Percentiles rank a stretch among this genome's conserved stretches.
phyloP scores from a whole-genome alignment of 768 basidiomycete genomes.

The Fistulinella prunicolor region DNA sequence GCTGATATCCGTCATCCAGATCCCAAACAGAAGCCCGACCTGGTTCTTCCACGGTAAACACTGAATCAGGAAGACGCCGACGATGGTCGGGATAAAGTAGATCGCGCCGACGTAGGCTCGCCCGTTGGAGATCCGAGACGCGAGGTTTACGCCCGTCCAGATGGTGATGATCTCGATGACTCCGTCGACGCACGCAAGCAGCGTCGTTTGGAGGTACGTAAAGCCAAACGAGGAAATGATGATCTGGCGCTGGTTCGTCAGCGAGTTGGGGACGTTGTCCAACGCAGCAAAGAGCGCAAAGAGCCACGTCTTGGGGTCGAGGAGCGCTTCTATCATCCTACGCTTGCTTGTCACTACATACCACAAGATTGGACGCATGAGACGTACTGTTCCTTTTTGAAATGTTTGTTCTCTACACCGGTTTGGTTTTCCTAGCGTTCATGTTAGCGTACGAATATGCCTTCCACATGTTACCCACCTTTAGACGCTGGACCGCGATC shows the following conservation, averaged over 20 bases:
- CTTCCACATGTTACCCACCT: constrained; percentile 34
- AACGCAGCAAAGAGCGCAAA: constrained; percentile 67
- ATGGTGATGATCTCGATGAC: constrained; percentile 67
- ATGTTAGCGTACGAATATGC: not conserved
- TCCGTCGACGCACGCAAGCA: constrained; percentile 66
- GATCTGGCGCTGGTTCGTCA: constrained; percentile 62
- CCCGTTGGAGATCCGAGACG: constrained; percentile 52
- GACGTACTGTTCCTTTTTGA: constrained; percentile 75
- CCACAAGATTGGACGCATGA: not conserved
- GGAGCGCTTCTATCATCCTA: constrained; percentile 66
- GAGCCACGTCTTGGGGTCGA: constrained; percentile 73
- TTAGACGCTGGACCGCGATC: constrained; percentile 62
- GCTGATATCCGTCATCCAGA: constrained; percentile 39
- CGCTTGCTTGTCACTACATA: not conserved
- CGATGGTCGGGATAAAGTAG: constrained; percentile 62
- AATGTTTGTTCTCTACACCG: constrained; percentile 78
- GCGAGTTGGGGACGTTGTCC: constrained; percentile 62
- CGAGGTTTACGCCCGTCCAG: constrained; percentile 58
- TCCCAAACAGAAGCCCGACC: constrained; percentile 58
- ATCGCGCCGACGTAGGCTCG: constrained; percentile 61
- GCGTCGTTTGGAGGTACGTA: constrained; percentile 59
- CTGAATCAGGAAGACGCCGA: constrained; percentile 62
- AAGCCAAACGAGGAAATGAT: constrained; percentile 70
- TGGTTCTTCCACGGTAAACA: constrained; percentile 63
- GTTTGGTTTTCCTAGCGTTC: constrained; percentile 62